phyloP scores from a whole-genome alignment of 192 early-diverging fungal genomes.

The Backusella luteola region DNA sequence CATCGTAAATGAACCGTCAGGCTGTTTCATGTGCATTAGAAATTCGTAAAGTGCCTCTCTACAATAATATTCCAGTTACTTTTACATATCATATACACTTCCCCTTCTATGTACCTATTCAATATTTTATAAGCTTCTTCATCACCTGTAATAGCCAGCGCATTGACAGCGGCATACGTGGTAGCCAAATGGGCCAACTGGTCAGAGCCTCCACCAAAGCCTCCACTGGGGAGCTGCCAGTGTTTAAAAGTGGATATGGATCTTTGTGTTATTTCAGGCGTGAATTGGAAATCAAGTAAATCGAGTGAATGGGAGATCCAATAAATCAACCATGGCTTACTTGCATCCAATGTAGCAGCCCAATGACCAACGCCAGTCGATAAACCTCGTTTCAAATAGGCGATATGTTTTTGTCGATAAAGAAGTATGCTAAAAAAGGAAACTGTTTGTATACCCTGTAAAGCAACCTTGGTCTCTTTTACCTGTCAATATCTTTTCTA shows the following conservation, averaged over 20 bases:
- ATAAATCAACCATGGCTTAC: slow-evolving; percentile 88
- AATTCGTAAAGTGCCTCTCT: slow-evolving; percentile 67
- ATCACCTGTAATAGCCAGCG: slow-evolving; percentile 77
- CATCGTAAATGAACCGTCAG: slow-evolving; percentile 89
- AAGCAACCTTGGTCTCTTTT: not conserved
- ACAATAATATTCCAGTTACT: not conserved
- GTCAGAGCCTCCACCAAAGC: slow-evolving; percentile 84
- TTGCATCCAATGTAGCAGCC: slow-evolving; percentile 76
- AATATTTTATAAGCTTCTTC: slow-evolving; percentile 66
- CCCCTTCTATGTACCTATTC: slow-evolving; percentile 40
- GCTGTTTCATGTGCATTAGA: slow-evolving; percentile 77
- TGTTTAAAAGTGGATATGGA: slow-evolving; percentile 58
- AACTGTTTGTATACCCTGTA: not conserved
- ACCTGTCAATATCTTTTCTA: slow-evolving; percentile 19
- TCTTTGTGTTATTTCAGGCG: slow-evolving; percentile 44
- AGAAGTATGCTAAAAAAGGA: slow-evolving; percentile 41
- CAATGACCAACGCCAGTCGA: slow-evolving; percentile 51
- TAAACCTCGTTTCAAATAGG: slow-evolving; percentile 48
- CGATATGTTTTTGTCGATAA: slow-evolving; percentile 51
- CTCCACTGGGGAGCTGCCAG: slow-evolving; percentile 73
- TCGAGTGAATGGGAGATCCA: slow-evolving; percentile 89
- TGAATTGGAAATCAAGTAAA: slow-evolving; percentile 62
- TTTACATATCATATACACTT: not conserved
- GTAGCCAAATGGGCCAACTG: slow-evolving; percentile 88
- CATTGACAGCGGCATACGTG: slow-evolving; percentile 86